Evolutionary conservation across 257 asterid genomes (phyloP), one percentile per base, ranked within the genome.

Genomic region (Solanum pinnatisectum): DNA sequence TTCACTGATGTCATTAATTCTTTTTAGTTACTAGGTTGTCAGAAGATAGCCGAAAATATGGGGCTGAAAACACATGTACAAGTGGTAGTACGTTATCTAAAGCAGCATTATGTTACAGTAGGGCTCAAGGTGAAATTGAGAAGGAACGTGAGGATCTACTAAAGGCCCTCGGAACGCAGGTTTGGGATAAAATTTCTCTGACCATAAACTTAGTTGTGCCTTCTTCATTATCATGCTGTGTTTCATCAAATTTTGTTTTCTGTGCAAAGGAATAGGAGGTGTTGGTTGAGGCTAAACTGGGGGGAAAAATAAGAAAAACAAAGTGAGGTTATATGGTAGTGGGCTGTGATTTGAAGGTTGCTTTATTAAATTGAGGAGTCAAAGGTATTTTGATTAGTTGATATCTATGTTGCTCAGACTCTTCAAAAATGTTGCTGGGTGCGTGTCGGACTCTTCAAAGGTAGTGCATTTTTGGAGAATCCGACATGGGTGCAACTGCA

Each of bases 11-110:
- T 37, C 32, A 36, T 14, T 25, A 27, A 18, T 36, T 87, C 90
- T 42, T 84, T 40, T 78, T 89, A 94, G 96, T 93, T 52, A 92
- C 93, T 52, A 94, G 89, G 90, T 86, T 92, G 88, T 92, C 93
- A 13, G 95, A 94, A 52, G 94, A 92, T 82, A 88, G 93, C 90
- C 86, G 92, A 87, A 93, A 92, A 89, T 93, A 92, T 87, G 94
- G 94, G 42, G 71, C 89, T 87, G 94, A 92, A 86, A 93, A 91
- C 85, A 90, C 93, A 56, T 91, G 95, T 71, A 91, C 93, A 36
- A 92, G 89, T 82, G 94, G 93, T 72, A 70, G 65, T 84, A 79
- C 90, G 49, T 87, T 93, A 85, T 92, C 94, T 10, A 92, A 88
- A 83, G 94, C 86, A 42, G 94, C 94, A 37, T 87, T 91, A 68